Evolutionary conservation across 495 filamentous ascomycete species (phyloP).

Genomic region (Aspergillus ostianus): DNA sequence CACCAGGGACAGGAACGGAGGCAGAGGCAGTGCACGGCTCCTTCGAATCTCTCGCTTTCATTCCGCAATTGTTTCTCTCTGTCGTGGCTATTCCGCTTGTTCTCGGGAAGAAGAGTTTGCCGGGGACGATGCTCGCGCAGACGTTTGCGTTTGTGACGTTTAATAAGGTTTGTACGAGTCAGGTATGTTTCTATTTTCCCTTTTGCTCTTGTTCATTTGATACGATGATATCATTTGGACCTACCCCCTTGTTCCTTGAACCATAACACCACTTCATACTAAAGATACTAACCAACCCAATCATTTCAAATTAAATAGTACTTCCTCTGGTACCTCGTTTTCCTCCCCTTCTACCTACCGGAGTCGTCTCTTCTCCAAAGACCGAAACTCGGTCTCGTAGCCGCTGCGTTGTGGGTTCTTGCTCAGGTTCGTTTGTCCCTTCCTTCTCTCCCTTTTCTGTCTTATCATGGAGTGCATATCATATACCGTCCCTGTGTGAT

Average conservation of each 20-base stretch:
- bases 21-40: conserved; percentile 46
- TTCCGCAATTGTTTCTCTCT: conserved; percentile 80
- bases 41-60: conserved; percentile 79
- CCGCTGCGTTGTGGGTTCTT: conserved; percentile 67
- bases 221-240: neutral
- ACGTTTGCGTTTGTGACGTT: conserved; percentile 97
- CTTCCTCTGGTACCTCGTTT: conserved; percentile 95
- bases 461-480: no score
- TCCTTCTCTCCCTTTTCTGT: conserved; percentile 1
- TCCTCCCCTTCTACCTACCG: conserved; percentile 89
- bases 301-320: conserved; percentile 57
- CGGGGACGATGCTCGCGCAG: conserved; percentile 93
- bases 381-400: conserved; percentile 58
- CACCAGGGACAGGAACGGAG: neutral
- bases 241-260: conserved; percentile 4
- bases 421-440: conserved; percentile 48
- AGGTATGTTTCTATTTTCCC: conserved; percentile 54
- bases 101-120: conserved; percentile 78
- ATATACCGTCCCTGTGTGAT: no score
- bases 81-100: conserved; percentile 73
- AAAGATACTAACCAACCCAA: no score
- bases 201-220: neutral
- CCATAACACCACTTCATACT: no score
- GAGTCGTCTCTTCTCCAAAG: conserved; percentile 64
- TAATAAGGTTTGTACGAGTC: conserved; percentile 97